Conservation (phyloP, 345 rosid genomes). For the Fremontodendron californicum region DNA sequence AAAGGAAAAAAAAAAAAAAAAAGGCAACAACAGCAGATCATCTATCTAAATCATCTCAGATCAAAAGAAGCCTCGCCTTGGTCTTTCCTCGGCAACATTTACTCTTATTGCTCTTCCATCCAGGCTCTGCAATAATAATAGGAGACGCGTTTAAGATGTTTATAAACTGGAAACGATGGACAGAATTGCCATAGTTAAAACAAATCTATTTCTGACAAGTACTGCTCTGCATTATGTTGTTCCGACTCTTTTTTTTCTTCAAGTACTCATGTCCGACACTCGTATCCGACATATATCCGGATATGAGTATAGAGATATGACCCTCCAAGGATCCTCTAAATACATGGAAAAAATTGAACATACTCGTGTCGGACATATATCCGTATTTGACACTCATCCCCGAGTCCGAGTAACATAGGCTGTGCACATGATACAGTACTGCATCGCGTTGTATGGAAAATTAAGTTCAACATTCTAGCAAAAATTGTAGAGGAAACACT, state of each 20-base stretch:
- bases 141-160: background rate
- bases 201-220: background rate
- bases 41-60: constrained; percentile 8
- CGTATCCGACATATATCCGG: too few relatives aligned
- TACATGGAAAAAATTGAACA: too few relatives aligned
- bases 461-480: background rate
- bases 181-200: background rate
- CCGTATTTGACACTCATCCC: too few relatives aligned
- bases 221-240: too few relatives aligned
- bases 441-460: background rate
- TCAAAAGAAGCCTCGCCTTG: constrained; percentile 65
- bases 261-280: too few relatives aligned
- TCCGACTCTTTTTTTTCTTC: too few relatives aligned
- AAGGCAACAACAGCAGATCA: constrained; percentile 8
- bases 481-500: background rate
- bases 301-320: too few relatives aligned
- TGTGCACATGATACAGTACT: background rate
- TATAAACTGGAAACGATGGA: constrained; percentile 1
- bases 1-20: background rate
- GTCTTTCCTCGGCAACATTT: constrained; percentile 77
- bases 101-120: constrained; percentile 94
- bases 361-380: too few relatives aligned
- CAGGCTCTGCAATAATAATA: constrained; percentile 49
- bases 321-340: too few relatives aligned
- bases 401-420: too few relatives aligned